phyloP scores from a whole-genome alignment of 768 basidiomycete species.

The Pleurotus pulmonarius region DNA sequence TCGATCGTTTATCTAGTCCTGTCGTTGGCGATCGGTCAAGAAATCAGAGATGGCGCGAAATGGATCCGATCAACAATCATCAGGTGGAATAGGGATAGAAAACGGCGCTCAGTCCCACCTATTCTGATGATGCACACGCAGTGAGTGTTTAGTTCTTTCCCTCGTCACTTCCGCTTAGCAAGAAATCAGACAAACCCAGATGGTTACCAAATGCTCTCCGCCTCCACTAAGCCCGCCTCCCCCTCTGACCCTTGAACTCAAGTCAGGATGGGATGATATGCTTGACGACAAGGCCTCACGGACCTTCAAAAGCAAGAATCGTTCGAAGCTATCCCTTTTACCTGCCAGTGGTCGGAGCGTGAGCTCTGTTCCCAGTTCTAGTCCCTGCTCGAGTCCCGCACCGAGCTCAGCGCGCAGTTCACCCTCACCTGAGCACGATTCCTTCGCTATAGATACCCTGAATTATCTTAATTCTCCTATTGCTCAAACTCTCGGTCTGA shows the following conservation, averaged over 20 bases:
- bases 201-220: not conserved
- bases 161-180: not conserved
- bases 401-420: slow-evolving; percentile 2
- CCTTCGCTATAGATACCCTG: slow-evolving; percentile 39
- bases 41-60: slow-evolving; percentile 28
- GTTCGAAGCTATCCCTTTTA: not conserved
- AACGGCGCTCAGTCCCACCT: slow-evolving; percentile 5
- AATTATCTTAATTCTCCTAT: slow-evolving; percentile 42
- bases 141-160: slow-evolving; percentile 13
- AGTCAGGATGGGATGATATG: slow-evolving; percentile 51
- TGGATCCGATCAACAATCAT: slow-evolving; percentile 23
- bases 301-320: not conserved
- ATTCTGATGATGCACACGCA: slow-evolving; percentile 17
- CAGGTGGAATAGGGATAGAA: slow-evolving; percentile 3
- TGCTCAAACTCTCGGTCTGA: slow-evolving; percentile 37
- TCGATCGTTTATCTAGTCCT: slow-evolving; percentile 37
- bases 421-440: slow-evolving; percentile 29
- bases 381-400: slow-evolving; percentile 21
- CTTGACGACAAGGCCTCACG: slow-evolving; percentile 30
- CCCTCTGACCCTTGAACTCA: slow-evolving; percentile 26
- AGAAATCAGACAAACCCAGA: not conserved
- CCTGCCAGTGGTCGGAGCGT: not conserved
- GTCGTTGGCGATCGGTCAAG: slow-evolving; percentile 33
- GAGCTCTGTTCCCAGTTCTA: slow-evolving; percentile 16
- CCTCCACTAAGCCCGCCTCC: not conserved